Evolutionary conservation across 768 basidiomycete genomes (phyloP).

Genomic region (Leccinum pellstonianum): DNA sequence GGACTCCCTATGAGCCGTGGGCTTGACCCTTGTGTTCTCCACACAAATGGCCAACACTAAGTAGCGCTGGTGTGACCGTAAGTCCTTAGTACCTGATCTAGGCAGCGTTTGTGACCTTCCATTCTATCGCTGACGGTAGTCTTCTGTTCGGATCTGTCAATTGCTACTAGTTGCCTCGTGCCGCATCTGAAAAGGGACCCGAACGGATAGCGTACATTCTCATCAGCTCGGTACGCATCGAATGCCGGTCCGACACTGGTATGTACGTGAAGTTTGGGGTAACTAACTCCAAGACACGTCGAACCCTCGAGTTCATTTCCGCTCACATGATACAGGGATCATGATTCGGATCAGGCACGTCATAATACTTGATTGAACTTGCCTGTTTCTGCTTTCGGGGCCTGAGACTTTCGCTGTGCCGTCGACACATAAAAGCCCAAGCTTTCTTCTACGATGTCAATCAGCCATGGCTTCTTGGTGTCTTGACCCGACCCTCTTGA

Average conservation of each 20-base stretch:
- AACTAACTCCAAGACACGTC: not conserved
- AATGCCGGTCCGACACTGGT: not conserved
- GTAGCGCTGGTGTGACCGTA: no score
- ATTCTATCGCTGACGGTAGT: not conserved
- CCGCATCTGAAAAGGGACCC: not conserved
- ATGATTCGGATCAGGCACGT: not conserved
- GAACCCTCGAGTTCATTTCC: not conserved
- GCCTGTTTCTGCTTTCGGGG: not conserved
- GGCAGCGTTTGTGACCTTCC: not conserved
- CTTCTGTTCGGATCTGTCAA: not conserved
- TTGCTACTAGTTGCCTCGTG: not conserved
- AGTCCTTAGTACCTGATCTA: no score
- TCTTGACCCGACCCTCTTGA: not conserved
- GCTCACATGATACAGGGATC: not conserved
- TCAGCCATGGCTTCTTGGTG: no score
- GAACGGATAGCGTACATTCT: not conserved
- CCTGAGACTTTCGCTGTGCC: no score
- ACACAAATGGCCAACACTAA: no score
- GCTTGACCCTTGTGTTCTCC: no score
- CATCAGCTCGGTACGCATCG: not conserved
- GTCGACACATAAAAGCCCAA: no score
- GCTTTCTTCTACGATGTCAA: no score
- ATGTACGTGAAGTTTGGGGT: not conserved
- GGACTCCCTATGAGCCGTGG: no score
- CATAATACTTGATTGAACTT: not conserved